phyloP scores from a whole-genome alignment of 2,329 filamentous ascomycete species.

The Fusarium lyarnte region DNA sequence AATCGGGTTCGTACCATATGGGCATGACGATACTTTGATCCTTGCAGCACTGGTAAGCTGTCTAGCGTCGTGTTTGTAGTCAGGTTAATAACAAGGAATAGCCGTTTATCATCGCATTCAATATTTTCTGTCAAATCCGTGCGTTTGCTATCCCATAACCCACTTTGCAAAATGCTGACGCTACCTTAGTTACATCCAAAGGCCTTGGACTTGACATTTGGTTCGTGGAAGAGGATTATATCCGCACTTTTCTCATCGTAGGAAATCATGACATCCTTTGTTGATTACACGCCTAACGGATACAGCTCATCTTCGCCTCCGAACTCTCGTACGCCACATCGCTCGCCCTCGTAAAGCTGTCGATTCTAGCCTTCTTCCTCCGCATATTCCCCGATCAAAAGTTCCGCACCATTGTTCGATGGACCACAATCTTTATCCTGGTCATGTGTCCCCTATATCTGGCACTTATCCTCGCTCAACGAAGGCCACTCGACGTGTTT shows the following conservation, averaged over 20 bases:
- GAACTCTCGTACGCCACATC: not conserved
- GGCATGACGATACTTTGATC: not conserved
- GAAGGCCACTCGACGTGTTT: not conserved
- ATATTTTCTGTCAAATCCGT: not conserved
- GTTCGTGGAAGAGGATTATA: not conserved
- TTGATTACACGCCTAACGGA: accelerated
- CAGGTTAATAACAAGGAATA: not conserved
- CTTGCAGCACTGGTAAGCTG: not conserved
- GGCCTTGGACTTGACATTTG: not conserved
- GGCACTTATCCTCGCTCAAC: not conserved
- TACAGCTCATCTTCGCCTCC: not conserved
- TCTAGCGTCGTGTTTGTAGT: accelerated
- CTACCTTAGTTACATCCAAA: not conserved
- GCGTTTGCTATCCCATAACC: not conserved
- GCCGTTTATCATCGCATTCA: not conserved
- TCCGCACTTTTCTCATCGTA: not conserved
- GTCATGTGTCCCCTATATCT: accelerated
- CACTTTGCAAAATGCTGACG: not conserved
- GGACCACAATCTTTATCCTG: not conserved
- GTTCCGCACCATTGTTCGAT: not conserved
- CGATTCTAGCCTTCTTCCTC: constrained; percentile 3
- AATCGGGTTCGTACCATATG: not conserved
- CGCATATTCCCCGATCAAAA: not conserved
- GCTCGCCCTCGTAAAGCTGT: not conserved
- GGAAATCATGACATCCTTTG: accelerated